Base-by-base conservation (phyloP, 1,284 basidiomycete genomes). In the Sphaerobolus stellatus region DNA sequence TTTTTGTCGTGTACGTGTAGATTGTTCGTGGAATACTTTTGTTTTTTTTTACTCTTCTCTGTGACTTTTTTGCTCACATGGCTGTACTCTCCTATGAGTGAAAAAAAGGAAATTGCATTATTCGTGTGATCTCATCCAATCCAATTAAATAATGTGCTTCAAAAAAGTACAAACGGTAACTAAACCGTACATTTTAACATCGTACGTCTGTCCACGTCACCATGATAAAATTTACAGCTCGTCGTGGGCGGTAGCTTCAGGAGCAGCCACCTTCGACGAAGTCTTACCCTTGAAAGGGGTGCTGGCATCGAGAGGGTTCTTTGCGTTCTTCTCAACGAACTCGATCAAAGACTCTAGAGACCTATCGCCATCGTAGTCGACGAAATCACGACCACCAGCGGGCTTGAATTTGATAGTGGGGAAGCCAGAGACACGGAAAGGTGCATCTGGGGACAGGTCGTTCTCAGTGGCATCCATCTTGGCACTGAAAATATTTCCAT, bases 391-490 rank as follows among this genome's bases (percentile, higher is more conserved):
- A 43, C 82, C 76, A 52, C 96, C 95, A 24, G 97, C 96, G 9
- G 88, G 82, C 75, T 94, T 94, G 83, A 99, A 97, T 72, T 98
- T 98, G 70, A 99, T 73, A 2, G 97, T 98, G 8, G 96, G 96
- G 92, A 97, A 98, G 46, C 92, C 88, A 55, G 77, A 66, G 59
- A 96, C 75, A 54, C 84, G 83, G 92, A 99, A 98, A 30, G 90
- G 86, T 51, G 90, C 84, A 16, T 83, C 83, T 27, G 88, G 79
- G 46, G 97, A 97, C 27, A 99, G 81, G 71, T 99, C 97, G 72
- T 99, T 99, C 74, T 95, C 93, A 58, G 88, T 90, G 5, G 93
- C 93, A 67, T 99, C 96, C 81, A 98, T 89, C 78, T 98, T 98
- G 65, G 91, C 93, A 71, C 90, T 94, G 61, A 55, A 55, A 65